Percentiles rank a stretch among this genome's conserved stretches.
Evolutionary conservation across 768 basidiomycete species (phyloP).

Genomic region (Trichaptum fuscoviolaceum): DNA sequence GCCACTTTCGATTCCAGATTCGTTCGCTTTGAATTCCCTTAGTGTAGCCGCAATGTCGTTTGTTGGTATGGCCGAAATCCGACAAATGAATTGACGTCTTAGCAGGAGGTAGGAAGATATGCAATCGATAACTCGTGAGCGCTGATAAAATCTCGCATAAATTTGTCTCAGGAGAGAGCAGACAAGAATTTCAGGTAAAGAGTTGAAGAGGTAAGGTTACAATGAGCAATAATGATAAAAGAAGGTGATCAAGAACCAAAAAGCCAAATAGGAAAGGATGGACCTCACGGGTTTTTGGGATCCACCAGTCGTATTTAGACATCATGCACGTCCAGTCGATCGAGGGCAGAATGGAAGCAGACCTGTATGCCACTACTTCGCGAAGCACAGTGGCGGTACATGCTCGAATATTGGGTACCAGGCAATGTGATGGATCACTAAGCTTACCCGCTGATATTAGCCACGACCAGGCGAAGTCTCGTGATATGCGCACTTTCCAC

Average conservation of each 20-base stretch:
- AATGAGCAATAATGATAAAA: neutral
- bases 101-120: too few species aligned
- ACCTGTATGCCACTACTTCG: neutral
- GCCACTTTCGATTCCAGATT: too few species aligned
- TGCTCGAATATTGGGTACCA: neutral
- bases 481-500: neutral
- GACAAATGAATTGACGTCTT: too few species aligned
- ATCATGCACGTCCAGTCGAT: neutral
- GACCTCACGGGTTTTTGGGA: too few species aligned
- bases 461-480: too few species aligned
- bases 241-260: too few species aligned
- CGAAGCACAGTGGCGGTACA: neutral
- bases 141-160: too few species aligned
- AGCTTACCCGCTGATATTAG: neutral
- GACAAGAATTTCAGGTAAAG: neutral
- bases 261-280: too few species aligned
- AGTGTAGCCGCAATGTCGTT: too few species aligned
- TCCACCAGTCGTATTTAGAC: neutral
- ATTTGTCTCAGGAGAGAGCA: neutral
- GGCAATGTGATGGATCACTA: neutral
- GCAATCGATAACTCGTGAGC: too few species aligned
- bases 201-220: neutral
- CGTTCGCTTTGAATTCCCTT: too few species aligned
- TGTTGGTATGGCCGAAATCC: too few species aligned
- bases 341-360: neutral